Conservation (phyloP, 208 protist species). For the Naegleria fowleri region DNA sequence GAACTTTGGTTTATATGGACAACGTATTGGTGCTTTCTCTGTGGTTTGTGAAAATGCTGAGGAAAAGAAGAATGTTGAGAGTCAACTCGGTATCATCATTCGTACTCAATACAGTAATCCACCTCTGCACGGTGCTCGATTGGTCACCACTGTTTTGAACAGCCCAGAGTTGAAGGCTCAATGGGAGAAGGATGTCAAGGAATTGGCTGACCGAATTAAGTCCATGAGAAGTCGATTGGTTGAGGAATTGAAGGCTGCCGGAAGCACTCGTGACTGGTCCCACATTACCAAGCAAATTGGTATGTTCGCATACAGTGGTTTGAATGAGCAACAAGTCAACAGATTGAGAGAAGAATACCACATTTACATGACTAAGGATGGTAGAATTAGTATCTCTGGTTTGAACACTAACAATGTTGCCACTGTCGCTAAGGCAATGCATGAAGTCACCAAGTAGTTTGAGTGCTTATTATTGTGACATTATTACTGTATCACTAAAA, state of each 20-base stretch:
- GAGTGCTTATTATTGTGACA: no score
- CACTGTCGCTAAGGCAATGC: slow-evolving; percentile 63
- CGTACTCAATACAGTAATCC: slow-evolving; percentile 89
- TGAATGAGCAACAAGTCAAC: slow-evolving; percentile 71
- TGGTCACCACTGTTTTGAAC: slow-evolving; percentile 82
- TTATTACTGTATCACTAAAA: no score
- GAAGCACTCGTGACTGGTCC: slow-evolving; percentile 78
- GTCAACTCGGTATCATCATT: slow-evolving; percentile 76
- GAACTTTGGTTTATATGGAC: slow-evolving; percentile 95
- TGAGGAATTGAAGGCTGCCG: slow-evolving; percentile 59
- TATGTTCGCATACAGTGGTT: slow-evolving; percentile 96
- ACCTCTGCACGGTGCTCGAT: slow-evolving; percentile 84
- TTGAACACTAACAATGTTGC: slow-evolving; percentile 59
- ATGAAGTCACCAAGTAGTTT: slow-evolving; percentile 41
- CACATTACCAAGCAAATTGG: slow-evolving; percentile 93
- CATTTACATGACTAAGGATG: slow-evolving; percentile 71
- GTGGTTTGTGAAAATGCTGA: slow-evolving; percentile 60
- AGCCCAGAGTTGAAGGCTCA: slow-evolving; percentile 62
- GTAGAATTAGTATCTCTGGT: slow-evolving; percentile 74
- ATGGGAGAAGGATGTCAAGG: slow-evolving; percentile 81
- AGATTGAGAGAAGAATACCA: slow-evolving; percentile 53
- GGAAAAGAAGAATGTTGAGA: slow-evolving; percentile 54
- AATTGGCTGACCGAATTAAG: slow-evolving; percentile 71
- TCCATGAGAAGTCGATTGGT: slow-evolving; percentile 66
- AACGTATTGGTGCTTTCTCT: slow-evolving; percentile 80